These are phyloP conservation scores for Ramularia endophylla DNA, from an alignment of 2,329 filamentous ascomycete species.

Conservation along the genomic window DNA sequence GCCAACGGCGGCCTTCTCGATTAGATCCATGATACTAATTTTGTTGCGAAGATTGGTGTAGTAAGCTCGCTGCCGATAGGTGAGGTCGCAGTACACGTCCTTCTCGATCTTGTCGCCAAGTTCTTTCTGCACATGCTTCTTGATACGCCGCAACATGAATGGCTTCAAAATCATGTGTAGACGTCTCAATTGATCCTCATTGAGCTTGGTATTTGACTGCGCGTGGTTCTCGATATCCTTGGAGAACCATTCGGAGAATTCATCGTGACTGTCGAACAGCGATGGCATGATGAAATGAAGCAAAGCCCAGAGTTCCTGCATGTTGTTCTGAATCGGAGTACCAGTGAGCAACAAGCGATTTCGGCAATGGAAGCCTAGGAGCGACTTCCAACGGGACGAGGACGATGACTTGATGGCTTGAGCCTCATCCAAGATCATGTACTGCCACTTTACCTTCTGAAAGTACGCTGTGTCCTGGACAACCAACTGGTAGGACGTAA, in stretches of 20 bases:
- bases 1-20: conserved; percentile 91
- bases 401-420: conserved; percentile 98
- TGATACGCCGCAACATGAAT: conserved; percentile 98
- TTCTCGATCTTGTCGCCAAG: conserved; percentile 97
- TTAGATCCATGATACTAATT: conserved; percentile 97
- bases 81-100: conserved; percentile 94
- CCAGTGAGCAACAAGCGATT: conserved; percentile 91
- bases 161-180: conserved; percentile 99
- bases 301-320: conserved; percentile 97
- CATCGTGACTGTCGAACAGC: conserved; percentile 88
- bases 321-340: conserved; percentile 99
- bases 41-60: conserved; percentile 91
- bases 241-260: conserved; percentile 91
- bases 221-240: conserved; percentile 98
- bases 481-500: conserved; percentile 96
- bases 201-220: conserved; percentile 98
- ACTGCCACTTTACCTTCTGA: conserved; percentile 99
- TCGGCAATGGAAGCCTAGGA: conserved; percentile 89
- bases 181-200: conserved; percentile 94
- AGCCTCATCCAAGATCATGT: conserved; percentile 99
- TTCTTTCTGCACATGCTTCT: conserved; percentile 99
- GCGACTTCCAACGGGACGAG: conserved; percentile 93
- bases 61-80: conserved; percentile 89
- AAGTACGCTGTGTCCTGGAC: conserved; percentile 96
- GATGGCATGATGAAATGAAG: conserved; percentile 99